Evolutionary conservation across 768 basidiomycete genomes (phyloP), one percentile per base, ranked within the genome.

Genomic region (Trametes sanguinea): DNA sequence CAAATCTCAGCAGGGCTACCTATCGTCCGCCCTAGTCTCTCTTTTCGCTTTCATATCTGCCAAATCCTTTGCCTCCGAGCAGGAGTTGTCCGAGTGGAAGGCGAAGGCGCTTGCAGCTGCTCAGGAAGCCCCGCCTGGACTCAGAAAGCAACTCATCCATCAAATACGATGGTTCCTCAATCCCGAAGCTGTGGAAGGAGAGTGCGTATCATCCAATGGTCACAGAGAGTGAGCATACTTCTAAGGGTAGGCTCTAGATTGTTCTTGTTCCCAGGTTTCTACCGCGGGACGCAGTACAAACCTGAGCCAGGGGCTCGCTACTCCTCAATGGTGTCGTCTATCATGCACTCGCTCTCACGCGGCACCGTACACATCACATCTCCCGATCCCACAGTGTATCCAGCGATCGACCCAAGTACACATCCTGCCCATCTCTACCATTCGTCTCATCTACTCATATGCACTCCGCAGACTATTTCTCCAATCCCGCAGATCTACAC

Each of bases 331-430:
- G 39, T 44, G 1, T 46, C 46, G 2, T 16, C 54, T 2, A 33
- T 57, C 42, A 47, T 52, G 40, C 61, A 57, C 13, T 53, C 61
- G 3, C 43, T 57, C 6, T 62, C 61, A 3, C 61, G 61, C 5
- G 61, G 61, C 10, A 17, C 40, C 17, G 61, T 62, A 4, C 71
- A 72, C 44, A 61, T 66, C 43, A 58, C 57, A 2, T 71, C 69
- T 9, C 43, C 53, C 0, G 72, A 76, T 54, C 71, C 72, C 1
- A 47, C 35, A 29, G 58, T 52, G n/a, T 63, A 65, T 4, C 71
- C 71, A 0, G 63, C 58, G 46, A 68, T 75, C 16, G 73, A 74
- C 48, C 72, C 72, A 29, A 62, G 60, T 61, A 17, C 22, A 52
- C 51, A n/a, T n/a, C 29, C 14, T 32, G 27, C 33, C 9, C 51